Evolutionary conservation across 331 rosid species (phyloP).

Genomic region (Phaseolus coccineus): DNA sequence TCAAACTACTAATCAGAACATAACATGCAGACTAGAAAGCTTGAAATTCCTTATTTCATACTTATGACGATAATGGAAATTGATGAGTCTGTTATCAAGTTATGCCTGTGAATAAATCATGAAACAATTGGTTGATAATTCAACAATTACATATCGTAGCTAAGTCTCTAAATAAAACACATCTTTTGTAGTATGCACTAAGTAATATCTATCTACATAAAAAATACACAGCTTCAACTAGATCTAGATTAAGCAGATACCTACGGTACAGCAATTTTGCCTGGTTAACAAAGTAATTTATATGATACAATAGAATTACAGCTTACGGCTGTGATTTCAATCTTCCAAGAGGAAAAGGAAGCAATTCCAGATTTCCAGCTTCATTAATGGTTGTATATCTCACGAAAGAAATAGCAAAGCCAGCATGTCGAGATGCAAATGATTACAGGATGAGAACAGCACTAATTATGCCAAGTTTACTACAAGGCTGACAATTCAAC

Average conservation of each 20-base stretch:
- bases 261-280: slow-evolving; percentile 47
- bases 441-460: slow-evolving; percentile 19
- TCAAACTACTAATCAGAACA: no score
- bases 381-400: slow-evolving; percentile 27
- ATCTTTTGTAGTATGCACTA: slow-evolving; percentile 27
- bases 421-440: slow-evolving; percentile 21
- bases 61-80: no score
- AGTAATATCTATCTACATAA: neutral
- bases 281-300: slow-evolving; percentile 28
- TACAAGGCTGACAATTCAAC: slow-evolving; percentile 86
- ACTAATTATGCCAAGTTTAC: slow-evolving; percentile 19
- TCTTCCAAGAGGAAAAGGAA: slow-evolving; percentile 30
- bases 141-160: neutral
- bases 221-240: slow-evolving; percentile 37
- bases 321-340: slow-evolving; percentile 17
- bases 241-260: slow-evolving; percentile 23
- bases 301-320: neutral
- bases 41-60: no score
- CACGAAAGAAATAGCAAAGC: slow-evolving; percentile 25
- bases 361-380: slow-evolving; percentile 33
- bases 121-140: neutral
- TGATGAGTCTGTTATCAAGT: no score
- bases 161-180: neutral
- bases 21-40: neutral
- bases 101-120: neutral